Base-by-base conservation (phyloP, 257 asterid species). In the Solanum paucissectum region DNA sequence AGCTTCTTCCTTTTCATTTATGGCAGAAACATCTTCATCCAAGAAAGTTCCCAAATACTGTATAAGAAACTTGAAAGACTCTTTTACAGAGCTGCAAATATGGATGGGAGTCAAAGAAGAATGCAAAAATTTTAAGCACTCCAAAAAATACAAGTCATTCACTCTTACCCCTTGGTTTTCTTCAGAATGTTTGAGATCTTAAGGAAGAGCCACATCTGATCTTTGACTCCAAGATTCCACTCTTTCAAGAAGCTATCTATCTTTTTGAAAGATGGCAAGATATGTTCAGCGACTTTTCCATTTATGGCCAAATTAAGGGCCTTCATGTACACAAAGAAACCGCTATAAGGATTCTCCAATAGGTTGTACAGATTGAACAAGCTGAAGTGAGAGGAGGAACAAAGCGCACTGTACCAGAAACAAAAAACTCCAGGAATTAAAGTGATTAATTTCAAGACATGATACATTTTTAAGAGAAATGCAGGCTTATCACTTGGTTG, bases 171-270 rank as follows among this genome's bases (percentile, higher is more conserved):
- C 89, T 93, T 95, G 91, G n/a, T 89, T 86, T 95, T 98, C 89
- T 91, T 94, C 93, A 95, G 85, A 85, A 95, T 46, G 86, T 92
- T 94, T 49, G 96, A 93, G 86, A 95, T 90, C 8, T 92, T 88
- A 20, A 94, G 98, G 89, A 94, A 95, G 77, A 97, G 98, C 81
- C 91, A 95, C 86, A 98, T 92, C 92, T 93, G 92, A 89, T 95
- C 99, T 92, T 92, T 92, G 87, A 91, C 90, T 76, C 94, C 96
- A 86, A 95, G 91, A 89, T 93, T 91, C 98, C 99, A 97, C 89
- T 97, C 98, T 89, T 86, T 92, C 88, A 94, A 90, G 32, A 29
- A 29, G 32, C 32, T 29, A 29, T 29, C 32, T 29, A 29, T 29
- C 32, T 29, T 29, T 29, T 29, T 29, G 32, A 29, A 29, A 29